These are phyloP conservation scores for Penicillium cataractarum DNA, from an alignment of 495 filamentous ascomycete genomes.

Conservation along the genomic window DNA sequence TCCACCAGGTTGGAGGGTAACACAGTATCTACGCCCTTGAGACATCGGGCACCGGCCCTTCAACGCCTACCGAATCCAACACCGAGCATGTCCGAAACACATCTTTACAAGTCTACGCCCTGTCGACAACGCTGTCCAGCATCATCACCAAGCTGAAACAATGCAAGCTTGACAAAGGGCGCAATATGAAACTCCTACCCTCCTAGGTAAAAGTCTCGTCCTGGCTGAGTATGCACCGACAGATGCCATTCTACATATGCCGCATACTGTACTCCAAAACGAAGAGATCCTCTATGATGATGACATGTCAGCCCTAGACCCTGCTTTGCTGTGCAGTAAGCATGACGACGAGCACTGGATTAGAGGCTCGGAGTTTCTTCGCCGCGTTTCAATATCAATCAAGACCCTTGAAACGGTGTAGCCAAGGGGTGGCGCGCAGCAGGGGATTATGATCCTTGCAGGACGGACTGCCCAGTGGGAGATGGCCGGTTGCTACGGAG, in stretches of 20 bases:
- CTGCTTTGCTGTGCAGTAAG: neutral
- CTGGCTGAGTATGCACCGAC: neutral
- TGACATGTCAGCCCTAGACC: neutral
- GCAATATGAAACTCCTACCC: neutral
- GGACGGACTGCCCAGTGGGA: neutral
- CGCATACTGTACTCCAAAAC: neutral
- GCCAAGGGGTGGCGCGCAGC: neutral
- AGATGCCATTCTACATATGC: neutral
- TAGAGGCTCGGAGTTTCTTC: neutral
- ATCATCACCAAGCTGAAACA: neutral
- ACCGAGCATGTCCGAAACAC: neutral
- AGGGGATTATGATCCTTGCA: slow-evolving; percentile 14
- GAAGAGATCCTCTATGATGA: slow-evolving; percentile 7
- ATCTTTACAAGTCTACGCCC: neutral
- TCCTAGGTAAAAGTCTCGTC: neutral
- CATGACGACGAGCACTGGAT: too few species aligned
- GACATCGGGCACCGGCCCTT: neutral
- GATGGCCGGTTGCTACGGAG: neutral
- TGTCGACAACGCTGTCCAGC: neutral
- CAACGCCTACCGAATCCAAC: neutral
- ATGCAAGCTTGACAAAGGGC: neutral
- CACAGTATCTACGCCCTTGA: neutral
- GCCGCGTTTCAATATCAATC: neutral
- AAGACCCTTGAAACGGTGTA: neutral
- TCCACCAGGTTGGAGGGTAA: neutral